Evolutionary conservation across 2,329 filamentous ascomycete genomes (phyloP), one percentile per base, ranked within the genome.

Genomic region (Fusarium mangiferae): DNA sequence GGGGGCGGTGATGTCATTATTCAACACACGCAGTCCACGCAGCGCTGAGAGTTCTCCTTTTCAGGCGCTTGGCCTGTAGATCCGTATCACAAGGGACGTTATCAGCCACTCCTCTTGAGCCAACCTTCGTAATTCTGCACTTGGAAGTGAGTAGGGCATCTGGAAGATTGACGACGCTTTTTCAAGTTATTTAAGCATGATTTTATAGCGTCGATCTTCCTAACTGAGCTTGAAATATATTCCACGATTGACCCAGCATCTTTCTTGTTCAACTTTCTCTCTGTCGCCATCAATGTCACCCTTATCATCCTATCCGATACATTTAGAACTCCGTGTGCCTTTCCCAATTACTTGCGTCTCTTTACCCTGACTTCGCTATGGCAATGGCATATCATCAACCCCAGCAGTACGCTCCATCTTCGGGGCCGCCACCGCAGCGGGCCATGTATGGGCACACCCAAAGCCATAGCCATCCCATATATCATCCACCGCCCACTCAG

Each of bases 141-240:
- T 48, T 15, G 13, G 20, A 22, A 11, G 6, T 7, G 6, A 28
- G 1, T 6, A 11, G 18, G 11, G 2, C 1, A 12, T 10, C 24
- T 45, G 7, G 11, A 8, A 20, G 7, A 2, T 18, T 9, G 1
- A 26, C 8, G 24, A 20, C 1, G 8, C 7, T 4, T 7, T 45
- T 26, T 13, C 12, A 20, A 20, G 6, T 33, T 33, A 33, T 33
- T 26, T 10, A 6, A 26, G 24, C 5, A 10, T 45, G 42, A 26
- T 45, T 26, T 4, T 7, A 26, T 26, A 26, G 5, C 17, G 12
- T 14, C 42, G 42, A 45, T 45, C 17, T 45, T 45, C 42, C 24
- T 7, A 18, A 20, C 10, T 24, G 41, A n/a, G 39, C 9, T n/a
- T n/a, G 8, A n/a, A 18, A 13, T 26, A 9, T 45, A 13, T 12